A percentile compares a stretch with the other conserved stretches of the same genome.
These are phyloP conservation scores for Candida coquimbonensis DNA, from an alignment of 805 yeast species.

Conservation along the genomic window DNA sequence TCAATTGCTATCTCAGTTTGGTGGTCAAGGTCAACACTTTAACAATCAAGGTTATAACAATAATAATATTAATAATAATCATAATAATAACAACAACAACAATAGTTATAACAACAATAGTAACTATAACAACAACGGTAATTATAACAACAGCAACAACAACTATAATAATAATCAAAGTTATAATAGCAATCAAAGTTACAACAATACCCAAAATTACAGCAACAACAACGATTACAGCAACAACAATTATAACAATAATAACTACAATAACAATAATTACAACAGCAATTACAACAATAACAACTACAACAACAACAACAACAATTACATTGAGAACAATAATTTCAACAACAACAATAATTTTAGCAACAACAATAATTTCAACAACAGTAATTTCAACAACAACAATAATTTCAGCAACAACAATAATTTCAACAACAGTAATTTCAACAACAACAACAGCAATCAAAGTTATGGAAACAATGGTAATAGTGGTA, in stretches of 20 bases:
- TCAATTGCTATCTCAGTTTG: conserved; percentile 8
- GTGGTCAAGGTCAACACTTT: conserved; percentile 4
- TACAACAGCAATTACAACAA: background rate
- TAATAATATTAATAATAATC: conserved; percentile 4
- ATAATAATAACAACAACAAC: background rate
- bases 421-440: too few relatives aligned
- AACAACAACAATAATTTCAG: background rate
- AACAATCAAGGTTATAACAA: background rate
- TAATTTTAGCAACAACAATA: background rate
- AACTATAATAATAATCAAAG: background rate
- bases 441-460: background rate
- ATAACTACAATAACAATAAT: too few relatives aligned
- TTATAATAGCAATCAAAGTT: background rate
- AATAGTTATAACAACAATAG: background rate
- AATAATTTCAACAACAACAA: background rate
- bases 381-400: background rate
- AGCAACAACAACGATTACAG: background rate
- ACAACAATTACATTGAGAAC: too few relatives aligned
- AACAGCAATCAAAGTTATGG: background rate
- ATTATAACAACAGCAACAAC: background rate
- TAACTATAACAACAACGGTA: background rate
- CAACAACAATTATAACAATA: too few relatives aligned
- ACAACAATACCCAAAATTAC: background rate
- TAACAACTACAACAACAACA: background rate
- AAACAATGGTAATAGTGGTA: background rate